Conservation (phyloP, 352 stramenopile species). For the Globisporangium nodosum region DNA sequence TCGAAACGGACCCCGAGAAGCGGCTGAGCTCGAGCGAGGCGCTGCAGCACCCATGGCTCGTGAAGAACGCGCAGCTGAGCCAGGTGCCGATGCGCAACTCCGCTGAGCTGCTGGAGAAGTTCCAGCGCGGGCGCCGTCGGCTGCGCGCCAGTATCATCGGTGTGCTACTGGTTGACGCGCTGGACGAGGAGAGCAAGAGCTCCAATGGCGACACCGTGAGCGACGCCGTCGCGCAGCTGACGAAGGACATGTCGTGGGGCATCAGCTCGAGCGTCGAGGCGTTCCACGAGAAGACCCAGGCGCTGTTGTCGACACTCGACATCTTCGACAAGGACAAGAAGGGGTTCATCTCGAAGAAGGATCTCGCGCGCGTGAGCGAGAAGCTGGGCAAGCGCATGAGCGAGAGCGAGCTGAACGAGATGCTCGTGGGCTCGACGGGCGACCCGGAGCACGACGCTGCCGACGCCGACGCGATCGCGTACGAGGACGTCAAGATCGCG, state of each 20-base stretch:
- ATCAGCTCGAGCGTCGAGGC: conserved; percentile 66
- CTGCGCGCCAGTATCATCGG: conserved; percentile 75
- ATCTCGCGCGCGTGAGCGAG: conserved; percentile 69
- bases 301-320: conserved; percentile 59
- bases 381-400: conserved; percentile 67
- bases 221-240: conserved; percentile 26
- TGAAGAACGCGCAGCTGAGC: conserved; percentile 47
- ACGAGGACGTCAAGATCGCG: conserved; percentile 79
- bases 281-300: conserved; percentile 62
- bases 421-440: conserved; percentile 70
- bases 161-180: conserved; percentile 58
- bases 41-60: conserved; percentile 67
- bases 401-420: conserved; percentile 76
- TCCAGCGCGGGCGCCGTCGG: conserved; percentile 67
- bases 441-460: conserved; percentile 59
- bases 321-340: conserved; percentile 78
- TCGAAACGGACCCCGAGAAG: conserved; percentile 57
- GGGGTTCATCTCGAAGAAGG: conserved; percentile 73
- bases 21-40: conserved; percentile 64
- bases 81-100: conserved; percentile 57
- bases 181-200: conserved; percentile 29
- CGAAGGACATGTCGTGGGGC: conserved; percentile 54
- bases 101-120: conserved; percentile 68
- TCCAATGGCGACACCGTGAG: conserved; percentile 3
- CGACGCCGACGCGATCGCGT: conserved; percentile 51